Percentiles rank a stretch among this genome's conserved stretches.
Evolutionary conservation across 225 moss, liverwort and hornwort genomes (phyloP).

Genomic region (Lunularia cruciata): DNA sequence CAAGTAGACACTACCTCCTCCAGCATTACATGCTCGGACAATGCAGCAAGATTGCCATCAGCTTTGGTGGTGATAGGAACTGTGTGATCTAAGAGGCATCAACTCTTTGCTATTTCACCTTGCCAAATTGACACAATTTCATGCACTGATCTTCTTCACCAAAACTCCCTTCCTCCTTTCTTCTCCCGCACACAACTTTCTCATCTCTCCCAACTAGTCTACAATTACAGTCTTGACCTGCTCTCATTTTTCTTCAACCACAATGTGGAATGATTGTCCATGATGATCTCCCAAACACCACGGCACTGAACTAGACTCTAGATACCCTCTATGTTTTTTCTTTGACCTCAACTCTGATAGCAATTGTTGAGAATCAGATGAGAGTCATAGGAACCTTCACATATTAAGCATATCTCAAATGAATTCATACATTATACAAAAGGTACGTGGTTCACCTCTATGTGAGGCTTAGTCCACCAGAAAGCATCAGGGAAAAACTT

Average conservation of each 20-base stretch:
- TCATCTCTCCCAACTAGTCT: conserved; percentile 6
- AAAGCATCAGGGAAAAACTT: too few relatives aligned
- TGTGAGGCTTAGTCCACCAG: too few relatives aligned
- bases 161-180: background rate
- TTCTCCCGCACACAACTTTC: background rate
- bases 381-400: too few relatives aligned
- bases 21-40: too few relatives aligned
- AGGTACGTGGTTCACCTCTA: too few relatives aligned
- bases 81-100: too few relatives aligned
- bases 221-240: background rate
- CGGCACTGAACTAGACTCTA: background rate
- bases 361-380: too few relatives aligned
- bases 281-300: conserved; percentile 4
- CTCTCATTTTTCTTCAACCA: background rate
- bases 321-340: background rate
- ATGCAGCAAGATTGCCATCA: too few relatives aligned
- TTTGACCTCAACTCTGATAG: background rate
- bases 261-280: conserved; percentile 2
- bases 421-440: too few relatives aligned
- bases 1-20: too few relatives aligned
- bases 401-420: too few relatives aligned
- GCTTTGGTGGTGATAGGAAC: too few relatives aligned
- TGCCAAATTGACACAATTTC: conserved; percentile 12
- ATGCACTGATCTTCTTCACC: conserved; percentile 2
- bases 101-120: background rate